Evolutionary conservation across 805 yeast species (phyloP).

Genomic region (Candida wancherniae): DNA sequence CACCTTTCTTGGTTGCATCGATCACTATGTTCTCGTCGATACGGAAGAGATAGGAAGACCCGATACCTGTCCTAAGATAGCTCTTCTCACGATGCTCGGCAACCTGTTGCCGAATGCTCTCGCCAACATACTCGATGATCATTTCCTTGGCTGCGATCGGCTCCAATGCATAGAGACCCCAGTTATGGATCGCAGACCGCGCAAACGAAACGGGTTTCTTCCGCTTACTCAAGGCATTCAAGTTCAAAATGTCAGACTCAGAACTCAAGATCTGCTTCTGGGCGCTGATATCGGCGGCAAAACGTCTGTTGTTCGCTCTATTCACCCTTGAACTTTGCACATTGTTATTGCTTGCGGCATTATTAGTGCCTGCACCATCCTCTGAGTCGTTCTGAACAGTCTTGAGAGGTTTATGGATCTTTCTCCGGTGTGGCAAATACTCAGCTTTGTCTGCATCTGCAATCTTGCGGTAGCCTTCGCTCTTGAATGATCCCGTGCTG

Average conservation of each 20-base stretch:
- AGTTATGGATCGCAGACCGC: slow-evolving; percentile 92
- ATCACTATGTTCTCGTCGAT: slow-evolving; percentile 92
- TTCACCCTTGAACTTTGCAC: slow-evolving; percentile 75
- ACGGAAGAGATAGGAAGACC: slow-evolving; percentile 88
- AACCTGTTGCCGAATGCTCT: slow-evolving; percentile 85
- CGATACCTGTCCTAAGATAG: slow-evolving; percentile 86
- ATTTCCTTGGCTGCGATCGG: slow-evolving; percentile 94
- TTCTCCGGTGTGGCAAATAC: slow-evolving; percentile 79
- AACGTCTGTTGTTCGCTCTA: slow-evolving; percentile 80
- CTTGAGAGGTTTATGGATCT: slow-evolving; percentile 61
- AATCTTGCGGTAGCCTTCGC: slow-evolving; percentile 70
- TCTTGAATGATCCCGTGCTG: slow-evolving; percentile 56
- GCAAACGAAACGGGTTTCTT: slow-evolving; percentile 96
- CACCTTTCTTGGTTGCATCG: slow-evolving; percentile 97
- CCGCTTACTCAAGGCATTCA: slow-evolving; percentile 84
- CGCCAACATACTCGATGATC: slow-evolving; percentile 98
- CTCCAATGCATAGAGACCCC: slow-evolving; percentile 96
- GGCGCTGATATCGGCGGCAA: slow-evolving; percentile 84
- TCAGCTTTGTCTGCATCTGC: slow-evolving; percentile 68
- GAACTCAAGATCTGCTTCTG: slow-evolving; percentile 73
- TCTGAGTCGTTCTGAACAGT: slow-evolving; percentile 67
- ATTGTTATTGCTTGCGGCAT: slow-evolving; percentile 21
- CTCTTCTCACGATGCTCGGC: slow-evolving; percentile 88
- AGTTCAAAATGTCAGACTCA: slow-evolving; percentile 73
- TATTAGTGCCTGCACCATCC: slow-evolving; percentile 18